Conservation (phyloP, 768 basidiomycete species). For the Kwoniella newhampshirensis region DNA sequence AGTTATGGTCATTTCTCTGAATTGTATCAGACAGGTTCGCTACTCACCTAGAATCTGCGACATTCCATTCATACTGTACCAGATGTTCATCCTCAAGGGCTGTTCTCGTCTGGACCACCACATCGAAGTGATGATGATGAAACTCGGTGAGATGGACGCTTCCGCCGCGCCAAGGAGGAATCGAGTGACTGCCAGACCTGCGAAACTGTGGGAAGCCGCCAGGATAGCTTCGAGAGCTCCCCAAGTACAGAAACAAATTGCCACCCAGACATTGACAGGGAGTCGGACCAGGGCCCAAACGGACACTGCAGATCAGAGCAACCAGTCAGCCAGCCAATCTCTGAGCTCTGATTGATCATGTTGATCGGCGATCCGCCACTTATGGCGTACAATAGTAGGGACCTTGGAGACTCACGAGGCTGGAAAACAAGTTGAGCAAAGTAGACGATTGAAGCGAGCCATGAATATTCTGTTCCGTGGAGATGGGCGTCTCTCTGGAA, state of each 20-base stretch:
- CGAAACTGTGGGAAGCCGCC: conserved; percentile 56
- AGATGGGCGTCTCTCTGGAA: conserved; percentile 53
- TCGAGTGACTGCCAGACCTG: conserved; percentile 55
- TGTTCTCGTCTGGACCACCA: conserved; percentile 61
- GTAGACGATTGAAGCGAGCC: conserved; percentile 42
- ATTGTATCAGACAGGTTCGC: too few relatives aligned
- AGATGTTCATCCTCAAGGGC: conserved; percentile 53
- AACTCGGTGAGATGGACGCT: conserved; percentile 59
- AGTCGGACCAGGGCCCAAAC: conserved; percentile 16
- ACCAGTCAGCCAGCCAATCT: background rate
- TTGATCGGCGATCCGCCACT: too few relatives aligned
- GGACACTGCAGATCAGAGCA: background rate
- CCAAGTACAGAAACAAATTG: conserved; percentile 57
- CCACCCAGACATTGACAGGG: conserved; percentile 43
- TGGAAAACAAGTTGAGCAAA: conserved; percentile 39
- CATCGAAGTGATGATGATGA: conserved; percentile 57
- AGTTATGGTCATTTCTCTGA: too few relatives aligned
- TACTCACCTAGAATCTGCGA: conserved; percentile 38
- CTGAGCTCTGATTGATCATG: too few relatives aligned
- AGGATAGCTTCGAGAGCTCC: conserved; percentile 55
- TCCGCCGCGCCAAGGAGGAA: conserved; percentile 60
- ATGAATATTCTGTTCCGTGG: conserved; percentile 45
- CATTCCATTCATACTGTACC: conserved; percentile 56
- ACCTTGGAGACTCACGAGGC: conserved; percentile 22
- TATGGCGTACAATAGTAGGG: too few relatives aligned